phyloP scores from a whole-genome alignment of 768 basidiomycete species.

The Phaeolepiota aurea region DNA sequence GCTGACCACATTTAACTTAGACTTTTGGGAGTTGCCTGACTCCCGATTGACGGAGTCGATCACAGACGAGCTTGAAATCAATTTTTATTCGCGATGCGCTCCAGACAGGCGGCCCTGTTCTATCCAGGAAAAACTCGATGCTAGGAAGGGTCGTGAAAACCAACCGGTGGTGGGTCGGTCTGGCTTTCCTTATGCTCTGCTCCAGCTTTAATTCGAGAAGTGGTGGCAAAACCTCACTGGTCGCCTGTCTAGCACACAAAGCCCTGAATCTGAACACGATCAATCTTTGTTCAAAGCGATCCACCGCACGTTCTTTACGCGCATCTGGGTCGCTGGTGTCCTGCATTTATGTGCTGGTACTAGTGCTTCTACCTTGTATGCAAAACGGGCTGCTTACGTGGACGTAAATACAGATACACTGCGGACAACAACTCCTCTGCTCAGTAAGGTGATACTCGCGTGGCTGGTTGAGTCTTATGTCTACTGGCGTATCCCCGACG shows the following conservation, averaged over 20 bases:
- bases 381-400: too few species aligned
- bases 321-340: slow-evolving; percentile 38
- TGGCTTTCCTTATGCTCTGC: too few species aligned
- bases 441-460: slow-evolving; percentile 52
- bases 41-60: slow-evolving; percentile 25
- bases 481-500: slow-evolving; percentile 26
- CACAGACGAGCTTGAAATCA: slow-evolving; percentile 31
- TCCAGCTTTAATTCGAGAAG: neutral
- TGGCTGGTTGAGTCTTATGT: slow-evolving; percentile 46
- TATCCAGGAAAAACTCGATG: slow-evolving; percentile 15
- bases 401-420: slow-evolving; percentile 40
- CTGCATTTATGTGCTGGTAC: slow-evolving; percentile 38
- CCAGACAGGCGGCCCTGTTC: slow-evolving; percentile 34
- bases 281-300: slow-evolving; percentile 42
- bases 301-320: slow-evolving; percentile 33
- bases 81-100: slow-evolving; percentile 43
- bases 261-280: slow-evolving; percentile 26
- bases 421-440: slow-evolving; percentile 44
- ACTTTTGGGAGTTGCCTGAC: slow-evolving; percentile 44
- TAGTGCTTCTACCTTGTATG: too few species aligned
- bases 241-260: neutral
- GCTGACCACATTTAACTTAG: slow-evolving; percentile 20
- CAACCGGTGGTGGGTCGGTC: too few species aligned
- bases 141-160: too few species aligned
- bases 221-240: neutral